These are phyloP conservation scores for Yarrowia sp. DNA, from an alignment of 805 yeast genomes.

Conservation along the genomic window DNA sequence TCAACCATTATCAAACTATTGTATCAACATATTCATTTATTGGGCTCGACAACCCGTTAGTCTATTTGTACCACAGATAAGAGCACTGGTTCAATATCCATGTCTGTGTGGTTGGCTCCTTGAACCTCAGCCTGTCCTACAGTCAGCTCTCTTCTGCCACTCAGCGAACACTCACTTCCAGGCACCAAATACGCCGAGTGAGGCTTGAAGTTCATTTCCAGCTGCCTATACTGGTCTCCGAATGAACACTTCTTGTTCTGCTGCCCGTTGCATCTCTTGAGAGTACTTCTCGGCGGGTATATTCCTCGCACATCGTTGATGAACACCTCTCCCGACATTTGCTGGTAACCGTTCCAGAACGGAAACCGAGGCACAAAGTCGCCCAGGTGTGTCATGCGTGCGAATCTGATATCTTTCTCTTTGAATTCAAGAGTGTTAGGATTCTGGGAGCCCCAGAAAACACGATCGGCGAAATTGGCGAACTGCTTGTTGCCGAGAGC, in stretches of 20 bases:
- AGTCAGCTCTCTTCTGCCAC: neutral
- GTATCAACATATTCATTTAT: neutral
- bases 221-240: conserved; percentile 13
- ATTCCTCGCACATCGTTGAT: conserved; percentile 5
- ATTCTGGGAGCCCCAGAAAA: conserved; percentile 6
- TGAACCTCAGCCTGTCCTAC: neutral
- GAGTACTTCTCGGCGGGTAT: neutral
- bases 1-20: no score
- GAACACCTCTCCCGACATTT: conserved; percentile 18
- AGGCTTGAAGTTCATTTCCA: conserved; percentile 13
- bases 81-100: neutral
- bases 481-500: conserved; percentile 7
- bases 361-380: conserved; percentile 10
- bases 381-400: conserved; percentile 1
- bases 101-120: neutral
- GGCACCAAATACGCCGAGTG: conserved; percentile 22
- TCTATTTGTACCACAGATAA: neutral
- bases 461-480: conserved; percentile 8
- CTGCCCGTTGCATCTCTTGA: conserved; percentile 6
- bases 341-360: conserved; percentile 19
- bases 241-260: conserved; percentile 3
- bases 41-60: neutral
- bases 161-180: conserved; percentile 7
- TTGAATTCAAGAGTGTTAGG: neutral
- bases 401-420: neutral